Conservation (phyloP, 2,329 filamentous ascomycete genomes). For the Falciphora oryzae region DNA sequence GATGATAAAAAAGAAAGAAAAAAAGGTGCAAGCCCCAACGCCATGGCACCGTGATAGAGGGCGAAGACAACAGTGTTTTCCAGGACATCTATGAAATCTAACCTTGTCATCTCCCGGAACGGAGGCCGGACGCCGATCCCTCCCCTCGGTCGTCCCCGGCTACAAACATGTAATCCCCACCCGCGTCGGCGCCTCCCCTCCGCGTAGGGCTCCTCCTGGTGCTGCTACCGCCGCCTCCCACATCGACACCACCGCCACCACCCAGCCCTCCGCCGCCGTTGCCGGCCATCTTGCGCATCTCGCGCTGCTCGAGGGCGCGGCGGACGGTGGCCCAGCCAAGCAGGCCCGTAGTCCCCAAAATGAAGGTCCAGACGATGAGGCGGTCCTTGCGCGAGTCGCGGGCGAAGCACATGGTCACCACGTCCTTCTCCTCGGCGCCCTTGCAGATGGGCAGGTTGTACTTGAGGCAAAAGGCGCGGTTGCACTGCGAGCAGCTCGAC, state of each 20-base stretch:
- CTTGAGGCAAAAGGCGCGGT: constrained; percentile 59
- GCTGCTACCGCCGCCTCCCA: constrained; percentile 8
- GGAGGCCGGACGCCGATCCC: neutral
- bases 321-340: constrained; percentile 54
- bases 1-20: neutral
- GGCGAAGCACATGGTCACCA: constrained; percentile 60
- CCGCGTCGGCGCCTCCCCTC: neutral
- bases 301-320: constrained; percentile 38
- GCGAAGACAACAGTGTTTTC: neutral
- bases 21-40: neutral
- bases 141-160: neutral
- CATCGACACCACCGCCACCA: constrained; percentile 13
- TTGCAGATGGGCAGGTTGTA: constrained; percentile 57
- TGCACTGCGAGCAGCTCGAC: constrained; percentile 54
- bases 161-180: constrained; percentile 2
- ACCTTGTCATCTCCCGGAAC: neutral
- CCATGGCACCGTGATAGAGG: neutral
- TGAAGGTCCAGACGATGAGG: constrained; percentile 60
- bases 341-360: constrained; percentile 51
- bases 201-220: constrained; percentile 4
- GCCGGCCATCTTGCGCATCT: constrained; percentile 17
- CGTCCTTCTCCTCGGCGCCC: constrained; percentile 54
- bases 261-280: constrained; percentile 12
- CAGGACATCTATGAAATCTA: neutral
- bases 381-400: constrained; percentile 62